Evolutionary conservation across 176 grass and related monocot species (phyloP).

Genomic region (Pharus latifolius): DNA sequence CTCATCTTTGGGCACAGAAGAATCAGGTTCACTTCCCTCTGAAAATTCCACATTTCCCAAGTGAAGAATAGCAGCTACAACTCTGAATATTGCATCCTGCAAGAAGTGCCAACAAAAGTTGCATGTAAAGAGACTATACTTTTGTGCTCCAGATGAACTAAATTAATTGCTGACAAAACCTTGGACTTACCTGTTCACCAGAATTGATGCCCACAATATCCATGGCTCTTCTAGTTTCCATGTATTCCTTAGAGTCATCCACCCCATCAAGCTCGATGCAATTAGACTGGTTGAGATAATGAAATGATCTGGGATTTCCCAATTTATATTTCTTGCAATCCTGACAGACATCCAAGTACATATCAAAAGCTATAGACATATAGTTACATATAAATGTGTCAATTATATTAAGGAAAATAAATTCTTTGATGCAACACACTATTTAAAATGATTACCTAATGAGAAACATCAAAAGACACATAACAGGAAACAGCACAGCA

Average conservation of each 20-base stretch:
- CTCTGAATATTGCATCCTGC: conserved; percentile 91
- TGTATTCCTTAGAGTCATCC: conserved; percentile 76
- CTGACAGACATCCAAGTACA: conserved; percentile 25
- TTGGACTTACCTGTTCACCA: conserved; percentile 70
- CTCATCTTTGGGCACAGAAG: conserved; percentile 81
- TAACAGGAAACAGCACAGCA: background rate
- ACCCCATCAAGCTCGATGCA: conserved; percentile 86
- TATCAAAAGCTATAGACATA: conserved; percentile 13
- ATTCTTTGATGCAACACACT: background rate
- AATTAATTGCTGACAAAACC: conserved; percentile 16
- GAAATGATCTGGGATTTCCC: conserved; percentile 65
- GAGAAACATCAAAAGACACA: conserved; percentile 15
- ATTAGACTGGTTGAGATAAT: conserved; percentile 95
- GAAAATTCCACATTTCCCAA: conserved; percentile 89
- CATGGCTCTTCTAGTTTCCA: conserved; percentile 86
- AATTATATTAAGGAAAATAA: background rate
- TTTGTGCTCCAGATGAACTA: background rate
- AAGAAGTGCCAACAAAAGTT: background rate
- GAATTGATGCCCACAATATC: conserved; percentile 81
- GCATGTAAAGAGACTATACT: background rate
- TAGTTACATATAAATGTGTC: background rate
- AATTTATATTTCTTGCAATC: conserved; percentile 81
- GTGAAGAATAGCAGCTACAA: conserved; percentile 98
- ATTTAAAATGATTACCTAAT: background rate
- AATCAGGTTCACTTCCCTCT: conserved; percentile 80